Percentiles rank a stretch among this genome's conserved stretches.
Conservation (phyloP, 257 asterid genomes). For the Solanum chiquidenum region DNA sequence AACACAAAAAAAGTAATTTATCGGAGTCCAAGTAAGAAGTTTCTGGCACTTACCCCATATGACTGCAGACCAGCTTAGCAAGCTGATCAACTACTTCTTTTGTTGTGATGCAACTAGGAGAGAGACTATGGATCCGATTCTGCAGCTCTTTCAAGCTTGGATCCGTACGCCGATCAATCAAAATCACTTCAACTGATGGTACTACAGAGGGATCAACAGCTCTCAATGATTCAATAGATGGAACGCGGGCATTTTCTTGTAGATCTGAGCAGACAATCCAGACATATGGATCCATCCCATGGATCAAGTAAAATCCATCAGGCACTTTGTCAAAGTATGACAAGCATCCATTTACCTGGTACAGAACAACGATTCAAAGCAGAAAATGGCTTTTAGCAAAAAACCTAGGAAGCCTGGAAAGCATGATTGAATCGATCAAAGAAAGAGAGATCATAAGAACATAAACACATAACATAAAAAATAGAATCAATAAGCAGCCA, state of each 20-base stretch:
- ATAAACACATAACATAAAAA: not conserved
- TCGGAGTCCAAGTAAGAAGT: constrained; percentile 1
- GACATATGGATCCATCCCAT: constrained; percentile 94
- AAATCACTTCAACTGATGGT: constrained; percentile 69
- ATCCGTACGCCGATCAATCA: constrained; percentile 60
- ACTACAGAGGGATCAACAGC: constrained; percentile 46
- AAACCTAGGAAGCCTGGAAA: not conserved
- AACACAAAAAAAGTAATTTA: not conserved
- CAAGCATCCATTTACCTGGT: constrained; percentile 85
- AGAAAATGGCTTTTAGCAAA: not conserved
- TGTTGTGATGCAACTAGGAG: constrained; percentile 53
- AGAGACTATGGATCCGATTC: constrained; percentile 43
- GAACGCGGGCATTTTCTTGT: constrained; percentile 83
- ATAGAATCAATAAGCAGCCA: not conserved
- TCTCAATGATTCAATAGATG: constrained; percentile 74
- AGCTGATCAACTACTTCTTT: constrained; percentile 85
- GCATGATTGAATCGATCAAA: not conserved
- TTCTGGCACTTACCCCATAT: constrained; percentile 74
- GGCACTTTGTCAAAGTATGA: constrained; percentile 76
- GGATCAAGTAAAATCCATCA: constrained; percentile 78
- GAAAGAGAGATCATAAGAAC: not conserved
- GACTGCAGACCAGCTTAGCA: constrained; percentile 88
- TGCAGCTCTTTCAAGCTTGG: constrained; percentile 80
- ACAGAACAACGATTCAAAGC: constrained; percentile 1
- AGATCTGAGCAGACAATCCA: constrained; percentile 84